These are phyloP conservation scores for Phyllosticta capitalensis DNA, from an alignment of 2,329 filamentous ascomycete genomes.

Conservation along the genomic window DNA sequence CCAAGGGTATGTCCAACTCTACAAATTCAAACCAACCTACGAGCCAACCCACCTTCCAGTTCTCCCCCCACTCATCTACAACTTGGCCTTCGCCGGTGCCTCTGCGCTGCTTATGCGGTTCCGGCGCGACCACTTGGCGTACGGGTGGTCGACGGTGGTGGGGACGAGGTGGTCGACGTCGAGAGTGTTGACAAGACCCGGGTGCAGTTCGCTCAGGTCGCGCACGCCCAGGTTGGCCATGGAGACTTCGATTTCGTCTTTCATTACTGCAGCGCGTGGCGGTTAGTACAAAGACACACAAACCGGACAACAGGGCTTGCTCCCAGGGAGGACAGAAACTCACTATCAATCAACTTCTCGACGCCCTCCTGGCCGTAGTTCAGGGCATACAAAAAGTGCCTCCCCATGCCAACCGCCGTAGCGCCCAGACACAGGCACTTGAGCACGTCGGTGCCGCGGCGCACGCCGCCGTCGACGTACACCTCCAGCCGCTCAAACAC, in stretches of 20 bases:
- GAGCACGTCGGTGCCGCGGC: conserved; percentile 29
- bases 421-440: conserved; percentile 32
- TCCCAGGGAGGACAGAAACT: conserved; percentile 14
- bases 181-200: conserved; percentile 49
- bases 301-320: background rate
- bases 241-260: conserved; percentile 54
- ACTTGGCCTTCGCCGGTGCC: background rate
- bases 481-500: conserved; percentile 28
- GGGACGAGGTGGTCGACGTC: conserved; percentile 18
- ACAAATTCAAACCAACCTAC: background rate
- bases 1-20: background rate
- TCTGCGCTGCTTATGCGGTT: background rate
- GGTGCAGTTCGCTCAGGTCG: conserved; percentile 49
- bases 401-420: conserved; percentile 29
- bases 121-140: conserved; percentile 9
- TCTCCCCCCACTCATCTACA: background rate
- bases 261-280: conserved; percentile 23
- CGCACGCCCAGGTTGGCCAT: conserved; percentile 59
- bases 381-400: conserved; percentile 30
- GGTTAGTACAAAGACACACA: background rate
- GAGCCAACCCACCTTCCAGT: background rate
- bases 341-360: conserved; percentile 27
- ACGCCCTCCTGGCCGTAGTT: conserved; percentile 29
- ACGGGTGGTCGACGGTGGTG: conserved; percentile 9
- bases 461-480: conserved; percentile 29